These are phyloP conservation scores for Trypanosoma lewisi DNA, from an alignment of 208 protist species.

Conservation along the genomic window DNA sequence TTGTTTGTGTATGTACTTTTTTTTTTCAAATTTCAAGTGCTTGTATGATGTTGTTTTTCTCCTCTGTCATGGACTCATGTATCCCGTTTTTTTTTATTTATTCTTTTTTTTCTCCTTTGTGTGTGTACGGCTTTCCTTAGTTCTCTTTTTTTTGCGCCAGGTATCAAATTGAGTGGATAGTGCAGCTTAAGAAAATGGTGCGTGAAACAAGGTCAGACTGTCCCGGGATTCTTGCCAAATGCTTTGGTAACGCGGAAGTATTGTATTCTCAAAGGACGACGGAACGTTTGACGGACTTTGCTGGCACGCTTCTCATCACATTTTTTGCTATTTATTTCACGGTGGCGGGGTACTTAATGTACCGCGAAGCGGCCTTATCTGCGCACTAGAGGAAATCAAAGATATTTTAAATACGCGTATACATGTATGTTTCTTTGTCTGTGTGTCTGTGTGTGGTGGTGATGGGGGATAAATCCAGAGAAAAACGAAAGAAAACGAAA, in stretches of 20 bases:
- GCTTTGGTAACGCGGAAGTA: constrained; percentile 57
- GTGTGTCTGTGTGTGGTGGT: neutral
- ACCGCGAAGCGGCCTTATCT: constrained; percentile 57
- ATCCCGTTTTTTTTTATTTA: constrained; percentile 23
- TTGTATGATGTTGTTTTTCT: neutral
- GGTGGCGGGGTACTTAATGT: constrained; percentile 64
- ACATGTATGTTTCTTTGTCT: constrained; percentile 15
- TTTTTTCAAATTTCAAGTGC: constrained; percentile 4
- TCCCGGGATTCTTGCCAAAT: constrained; percentile 31
- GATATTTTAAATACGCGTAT: neutral
- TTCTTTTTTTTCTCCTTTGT: constrained; percentile 18
- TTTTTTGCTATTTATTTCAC: constrained; percentile 83
- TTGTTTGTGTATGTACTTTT: constrained; percentile 9
- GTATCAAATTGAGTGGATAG: neutral
- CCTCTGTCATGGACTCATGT: constrained; percentile 8
- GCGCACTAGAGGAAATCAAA: neutral
- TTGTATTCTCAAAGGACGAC: constrained; percentile 61
- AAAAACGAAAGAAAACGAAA: neutral
- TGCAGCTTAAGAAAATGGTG: neutral
- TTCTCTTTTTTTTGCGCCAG: neutral
- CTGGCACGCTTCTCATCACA: constrained; percentile 62
- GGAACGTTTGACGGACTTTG: constrained; percentile 60
- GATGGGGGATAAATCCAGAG: neutral
- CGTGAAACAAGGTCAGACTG: neutral
- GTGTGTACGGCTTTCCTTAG: constrained; percentile 20